Percentiles rank a stretch among this genome's conserved stretches.
Conservation (phyloP, 1,284 basidiomycete species). For the Austroboletus niveus region DNA sequence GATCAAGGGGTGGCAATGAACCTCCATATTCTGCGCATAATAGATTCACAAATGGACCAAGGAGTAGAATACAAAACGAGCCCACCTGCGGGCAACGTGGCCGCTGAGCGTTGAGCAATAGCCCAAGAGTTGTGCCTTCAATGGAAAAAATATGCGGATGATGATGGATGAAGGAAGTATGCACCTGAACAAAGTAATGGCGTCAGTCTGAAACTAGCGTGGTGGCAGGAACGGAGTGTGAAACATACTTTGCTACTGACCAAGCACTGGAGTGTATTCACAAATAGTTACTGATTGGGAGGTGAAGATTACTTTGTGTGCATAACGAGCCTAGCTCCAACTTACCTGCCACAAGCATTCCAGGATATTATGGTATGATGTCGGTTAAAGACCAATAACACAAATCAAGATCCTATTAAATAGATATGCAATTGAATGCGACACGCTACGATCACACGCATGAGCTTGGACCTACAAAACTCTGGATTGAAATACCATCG, state of each 20-base stretch:
- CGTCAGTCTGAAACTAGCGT: conserved; percentile 6
- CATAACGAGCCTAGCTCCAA: background rate
- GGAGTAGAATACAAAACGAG: background rate
- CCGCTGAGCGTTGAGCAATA: conserved; percentile 28
- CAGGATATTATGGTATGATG: conserved; percentile 70
- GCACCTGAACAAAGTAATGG: conserved; percentile 43
- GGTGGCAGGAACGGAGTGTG: conserved; percentile 13
- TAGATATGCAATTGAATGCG: conserved; percentile 9
- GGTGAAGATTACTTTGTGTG: background rate
- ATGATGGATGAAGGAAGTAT: conserved; percentile 69
- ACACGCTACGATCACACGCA: background rate
- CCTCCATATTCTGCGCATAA: conserved; percentile 58
- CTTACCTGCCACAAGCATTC: conserved; percentile 72
- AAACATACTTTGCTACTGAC: conserved; percentile 65
- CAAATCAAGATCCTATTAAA: conserved; percentile 54
- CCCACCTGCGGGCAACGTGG: conserved; percentile 23
- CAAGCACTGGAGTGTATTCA: conserved; percentile 82
- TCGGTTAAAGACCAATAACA: conserved; percentile 64
- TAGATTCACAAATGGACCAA: conserved; percentile 11
- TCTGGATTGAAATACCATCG: conserved; percentile 54
- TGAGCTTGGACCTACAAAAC: conserved; percentile 47
- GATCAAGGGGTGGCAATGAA: conserved; percentile 43
- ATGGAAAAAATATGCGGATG: conserved; percentile 73
- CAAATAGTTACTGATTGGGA: conserved; percentile 66
- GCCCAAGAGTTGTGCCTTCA: conserved; percentile 49